Evolutionary conservation across 73 alveolate genomes (phyloP).

Genomic region (Tetrahymena elliotti): DNA sequence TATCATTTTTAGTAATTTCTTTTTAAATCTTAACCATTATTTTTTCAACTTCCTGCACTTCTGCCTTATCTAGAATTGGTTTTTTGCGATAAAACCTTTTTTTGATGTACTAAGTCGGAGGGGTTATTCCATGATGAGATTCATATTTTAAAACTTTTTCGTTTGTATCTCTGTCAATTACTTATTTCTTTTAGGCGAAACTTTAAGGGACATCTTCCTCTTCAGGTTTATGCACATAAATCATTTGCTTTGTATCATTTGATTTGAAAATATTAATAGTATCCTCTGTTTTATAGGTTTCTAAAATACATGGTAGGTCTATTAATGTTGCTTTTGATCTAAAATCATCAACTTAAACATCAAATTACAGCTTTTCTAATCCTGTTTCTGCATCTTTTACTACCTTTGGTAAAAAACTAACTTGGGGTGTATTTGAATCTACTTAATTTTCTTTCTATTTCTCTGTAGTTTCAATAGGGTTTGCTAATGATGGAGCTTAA

Average conservation of each 20-base stretch:
- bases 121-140: neutral
- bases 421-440: neutral
- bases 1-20: neutral
- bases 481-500: neutral
- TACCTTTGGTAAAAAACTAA: neutral
- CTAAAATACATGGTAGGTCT: slow-evolving; percentile 26
- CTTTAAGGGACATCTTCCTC: slow-evolving; percentile 5
- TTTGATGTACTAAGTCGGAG: neutral
- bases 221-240: slow-evolving; percentile 2
- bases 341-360: neutral
- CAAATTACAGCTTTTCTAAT: neutral
- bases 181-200: neutral
- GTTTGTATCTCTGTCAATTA: neutral
- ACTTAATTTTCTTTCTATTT: neutral
- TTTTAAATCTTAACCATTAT: neutral
- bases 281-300: slow-evolving; percentile 28
- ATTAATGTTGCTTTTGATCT: neutral
- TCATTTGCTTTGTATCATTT: slow-evolving; percentile 1
- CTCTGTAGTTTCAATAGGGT: neutral
- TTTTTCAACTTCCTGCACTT: neutral
- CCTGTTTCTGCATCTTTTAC: neutral
- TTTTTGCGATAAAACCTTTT: neutral
- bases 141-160: neutral
- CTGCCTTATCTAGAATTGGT: neutral
- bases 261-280: slow-evolving; percentile 11